Percentiles rank a stretch among this genome's conserved stretches.
These are phyloP conservation scores for Alternaria sp. DNA, from an alignment of 2,329 filamentous ascomycete genomes.

Conservation along the genomic window DNA sequence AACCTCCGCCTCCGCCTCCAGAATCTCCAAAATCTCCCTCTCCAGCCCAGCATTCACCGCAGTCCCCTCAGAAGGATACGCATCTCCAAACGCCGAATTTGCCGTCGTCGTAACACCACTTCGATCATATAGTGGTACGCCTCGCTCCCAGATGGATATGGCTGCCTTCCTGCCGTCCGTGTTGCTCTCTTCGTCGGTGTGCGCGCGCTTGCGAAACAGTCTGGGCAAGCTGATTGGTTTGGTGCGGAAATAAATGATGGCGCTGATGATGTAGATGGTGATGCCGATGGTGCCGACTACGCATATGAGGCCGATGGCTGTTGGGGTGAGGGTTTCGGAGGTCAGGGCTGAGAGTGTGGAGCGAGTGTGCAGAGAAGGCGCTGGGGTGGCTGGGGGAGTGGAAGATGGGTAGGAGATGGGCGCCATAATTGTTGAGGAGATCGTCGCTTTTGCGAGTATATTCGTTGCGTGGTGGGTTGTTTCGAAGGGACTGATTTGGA, in stretches of 20 bases:
- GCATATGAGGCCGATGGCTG: not conserved
- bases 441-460: not conserved
- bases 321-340: not conserved
- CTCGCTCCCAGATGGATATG: not conserved
- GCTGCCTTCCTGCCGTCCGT: not conserved
- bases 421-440: not conserved
- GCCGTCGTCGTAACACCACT: not conserved
- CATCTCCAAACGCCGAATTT: not conserved
- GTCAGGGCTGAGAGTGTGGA: not conserved
- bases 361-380: not conserved
- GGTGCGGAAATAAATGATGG: not conserved
- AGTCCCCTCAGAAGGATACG: not conserved
- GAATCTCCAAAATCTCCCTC: not conserved
- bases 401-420: too few species aligned
- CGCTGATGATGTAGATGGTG: not conserved
- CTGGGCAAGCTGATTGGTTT: not conserved
- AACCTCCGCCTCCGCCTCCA: not conserved
- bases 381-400: not conserved
- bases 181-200: not conserved
- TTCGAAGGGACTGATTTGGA: not conserved
- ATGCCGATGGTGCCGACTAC: not conserved
- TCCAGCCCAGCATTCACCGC: not conserved
- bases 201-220: not conserved
- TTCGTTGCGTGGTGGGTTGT: not conserved
- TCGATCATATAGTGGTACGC: not conserved